Evolutionary conservation across 2,329 filamentous ascomycete species (phyloP).

Genomic region (Didymella keratinophila): DNA sequence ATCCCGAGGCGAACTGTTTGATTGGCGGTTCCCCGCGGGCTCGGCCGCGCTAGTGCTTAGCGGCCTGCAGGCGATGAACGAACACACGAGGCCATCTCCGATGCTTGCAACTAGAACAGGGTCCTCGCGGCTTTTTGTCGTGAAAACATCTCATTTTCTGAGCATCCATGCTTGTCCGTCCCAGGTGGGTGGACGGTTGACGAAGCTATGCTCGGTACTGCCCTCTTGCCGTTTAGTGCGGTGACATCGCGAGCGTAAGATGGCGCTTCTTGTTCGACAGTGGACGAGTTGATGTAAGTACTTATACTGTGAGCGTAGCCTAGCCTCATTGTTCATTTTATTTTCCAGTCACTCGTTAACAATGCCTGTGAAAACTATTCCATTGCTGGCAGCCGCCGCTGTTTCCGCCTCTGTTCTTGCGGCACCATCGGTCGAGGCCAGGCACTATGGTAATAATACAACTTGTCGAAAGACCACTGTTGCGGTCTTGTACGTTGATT

Average conservation of each 20-base stretch:
- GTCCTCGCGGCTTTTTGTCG: neutral
- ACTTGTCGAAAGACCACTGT: conserved; percentile 46
- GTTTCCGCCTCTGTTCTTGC: conserved; percentile 19
- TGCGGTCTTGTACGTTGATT: conserved; percentile 39
- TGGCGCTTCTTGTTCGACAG: neutral
- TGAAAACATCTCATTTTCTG: neutral
- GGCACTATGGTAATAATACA: conserved; percentile 31
- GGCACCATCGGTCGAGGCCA: conserved; percentile 24
- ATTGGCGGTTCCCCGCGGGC: conserved; percentile 3
- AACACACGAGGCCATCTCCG: conserved; percentile 1
- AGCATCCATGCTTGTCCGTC: neutral
- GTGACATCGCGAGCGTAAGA: conserved; percentile 3
- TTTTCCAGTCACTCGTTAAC: neutral
- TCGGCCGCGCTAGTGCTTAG: conserved; percentile 4
- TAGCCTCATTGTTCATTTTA: neutral
- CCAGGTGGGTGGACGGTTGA: neutral
- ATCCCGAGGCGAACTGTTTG: neutral
- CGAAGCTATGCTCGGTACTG: conserved; percentile 1
- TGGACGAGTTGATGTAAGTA: neutral
- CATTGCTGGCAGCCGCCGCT: conserved; percentile 1
- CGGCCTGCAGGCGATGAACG: neutral
- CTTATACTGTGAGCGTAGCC: neutral
- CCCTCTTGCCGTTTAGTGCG: conserved; percentile 11
- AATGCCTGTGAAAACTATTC: conserved; percentile 9
- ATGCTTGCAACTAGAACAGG: conserved; percentile 1